Base-by-base conservation (phyloP, 768 basidiomycete species). In the Amanita pallidorosea region DNA sequence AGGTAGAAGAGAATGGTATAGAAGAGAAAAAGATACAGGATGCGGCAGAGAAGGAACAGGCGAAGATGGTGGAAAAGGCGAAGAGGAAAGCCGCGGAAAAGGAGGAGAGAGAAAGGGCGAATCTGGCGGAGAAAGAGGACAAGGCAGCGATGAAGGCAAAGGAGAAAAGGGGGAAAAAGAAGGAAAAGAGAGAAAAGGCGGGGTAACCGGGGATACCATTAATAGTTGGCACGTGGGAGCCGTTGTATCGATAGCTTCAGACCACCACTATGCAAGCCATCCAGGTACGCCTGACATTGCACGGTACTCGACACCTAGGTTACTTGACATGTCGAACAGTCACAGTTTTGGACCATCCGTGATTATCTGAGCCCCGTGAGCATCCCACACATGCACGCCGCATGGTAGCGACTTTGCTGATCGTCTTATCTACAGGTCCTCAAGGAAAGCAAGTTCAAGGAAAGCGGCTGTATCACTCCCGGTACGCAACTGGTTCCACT, bases 361-460 rank as follows among this genome's bases (percentile, higher is more conserved):
- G 95, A 97, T 65, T 93, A 95, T 66, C 83, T 98, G 53, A 87
- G 84, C 59, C 89, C 88, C 17, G 89, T 90, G 67, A 65, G 85
- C 54, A 15, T 46, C 45, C 20, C 50, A 40, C 37, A 27, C 37
- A 27, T 17, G 45, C 46, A 54, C 58, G 62, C 61, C 55, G 52
- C 50, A 55, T 38, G 55, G 45, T 55, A 58, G 54, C 65, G 67
- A 63, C 60, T 61, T 12, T 42, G 54, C 62, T 67, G 54, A 65
- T 55, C 59, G 57, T 63, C 63, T 60, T 53, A 57, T 63, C 36
- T 57, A 38, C 55, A 96, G 92, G 93, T 99, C 20, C 79, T 98
- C 57, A 90, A 85, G 62, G 94, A 98, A 71, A 92, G 88, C 71
- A 98, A 98, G 66, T 99, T 99, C 76, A 97, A 95, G 66, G 96